A percentile compares a stretch with the other conserved stretches of the same genome.
Evolutionary conservation across 345 rosid genomes (phyloP).

Genomic region (Streptanthus diversifolius): DNA sequence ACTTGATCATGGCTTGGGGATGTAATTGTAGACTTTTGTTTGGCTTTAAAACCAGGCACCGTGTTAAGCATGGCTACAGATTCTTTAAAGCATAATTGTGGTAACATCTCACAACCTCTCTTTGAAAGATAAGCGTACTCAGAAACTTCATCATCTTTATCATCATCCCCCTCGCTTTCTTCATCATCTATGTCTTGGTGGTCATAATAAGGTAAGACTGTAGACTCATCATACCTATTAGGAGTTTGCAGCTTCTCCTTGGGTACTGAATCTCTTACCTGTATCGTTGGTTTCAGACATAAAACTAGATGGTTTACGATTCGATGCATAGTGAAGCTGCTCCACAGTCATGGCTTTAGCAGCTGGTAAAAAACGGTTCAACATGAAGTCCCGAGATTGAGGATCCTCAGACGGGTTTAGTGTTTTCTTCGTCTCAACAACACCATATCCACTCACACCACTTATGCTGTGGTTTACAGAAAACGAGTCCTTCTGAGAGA

Average conservation of each 20-base stretch:
- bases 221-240: slow-evolving; percentile 27
- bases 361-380: slow-evolving; percentile 92
- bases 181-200: slow-evolving; percentile 40
- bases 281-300: slow-evolving; percentile 49
- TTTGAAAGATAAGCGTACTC: slow-evolving; percentile 41
- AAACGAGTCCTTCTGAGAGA: slow-evolving; percentile 51
- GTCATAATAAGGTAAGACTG: slow-evolving; percentile 27
- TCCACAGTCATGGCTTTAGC: slow-evolving; percentile 90
- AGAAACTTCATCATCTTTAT: slow-evolving; percentile 40
- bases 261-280: slow-evolving; percentile 32
- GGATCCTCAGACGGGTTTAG: slow-evolving; percentile 49
- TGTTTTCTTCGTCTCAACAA: slow-evolving; percentile 38
- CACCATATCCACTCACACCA: slow-evolving; percentile 57
- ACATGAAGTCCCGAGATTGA: slow-evolving; percentile 73
- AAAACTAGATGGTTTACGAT: slow-evolving; percentile 41
- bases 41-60: slow-evolving; percentile 51
- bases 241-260: slow-evolving; percentile 29
- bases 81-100: slow-evolving; percentile 62
- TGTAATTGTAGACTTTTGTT: slow-evolving; percentile 41
- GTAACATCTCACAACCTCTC: slow-evolving; percentile 74
- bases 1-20: slow-evolving; percentile 27
- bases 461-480: slow-evolving; percentile 56
- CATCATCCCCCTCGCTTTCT: slow-evolving; percentile 49
- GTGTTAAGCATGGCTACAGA: slow-evolving; percentile 56
- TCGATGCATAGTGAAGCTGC: slow-evolving; percentile 58